These are phyloP conservation scores for Naganishia liquefaciens DNA, from an alignment of 1,284 basidiomycete species.

Conservation along the genomic window DNA sequence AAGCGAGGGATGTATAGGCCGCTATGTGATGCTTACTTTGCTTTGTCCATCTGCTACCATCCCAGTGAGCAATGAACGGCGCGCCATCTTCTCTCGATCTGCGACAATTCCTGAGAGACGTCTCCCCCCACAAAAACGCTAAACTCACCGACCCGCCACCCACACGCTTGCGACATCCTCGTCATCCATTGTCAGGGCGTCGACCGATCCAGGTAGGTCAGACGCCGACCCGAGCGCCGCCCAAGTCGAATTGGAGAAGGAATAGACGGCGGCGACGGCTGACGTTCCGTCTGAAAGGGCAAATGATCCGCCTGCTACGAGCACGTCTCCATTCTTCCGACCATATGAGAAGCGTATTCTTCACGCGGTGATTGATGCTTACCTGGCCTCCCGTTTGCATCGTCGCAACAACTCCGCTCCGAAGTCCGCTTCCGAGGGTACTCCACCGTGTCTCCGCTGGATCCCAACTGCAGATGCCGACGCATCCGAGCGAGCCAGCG, in stretches of 20 bases:
- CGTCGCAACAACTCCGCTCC: constrained; percentile 75
- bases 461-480: constrained; percentile 78
- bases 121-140: neutral
- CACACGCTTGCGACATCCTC: constrained; percentile 81
- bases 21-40: constrained; percentile 58
- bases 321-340: constrained; percentile 59
- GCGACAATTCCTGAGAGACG: constrained; percentile 26
- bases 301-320: constrained; percentile 76
- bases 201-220: constrained; percentile 79
- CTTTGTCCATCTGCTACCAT: constrained; percentile 71
- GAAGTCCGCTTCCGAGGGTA: constrained; percentile 74
- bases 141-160: constrained; percentile 74
- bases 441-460: constrained; percentile 71
- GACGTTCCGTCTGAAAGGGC: constrained; percentile 59
- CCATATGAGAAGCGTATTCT: constrained; percentile 35
- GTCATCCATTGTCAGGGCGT: constrained; percentile 81
- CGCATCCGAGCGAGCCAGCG: constrained; percentile 74
- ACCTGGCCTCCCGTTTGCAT: constrained; percentile 65
- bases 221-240: constrained; percentile 64
- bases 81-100: constrained; percentile 63
- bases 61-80: constrained; percentile 78
- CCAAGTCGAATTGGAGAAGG: constrained; percentile 72
- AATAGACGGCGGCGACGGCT: constrained; percentile 71
- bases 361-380: constrained; percentile 39
- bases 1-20: neutral